A percentile compares a stretch with the other conserved stretches of the same genome.
phyloP scores from a whole-genome alignment of 768 basidiomycete species.

The Calvatia gigantea region DNA sequence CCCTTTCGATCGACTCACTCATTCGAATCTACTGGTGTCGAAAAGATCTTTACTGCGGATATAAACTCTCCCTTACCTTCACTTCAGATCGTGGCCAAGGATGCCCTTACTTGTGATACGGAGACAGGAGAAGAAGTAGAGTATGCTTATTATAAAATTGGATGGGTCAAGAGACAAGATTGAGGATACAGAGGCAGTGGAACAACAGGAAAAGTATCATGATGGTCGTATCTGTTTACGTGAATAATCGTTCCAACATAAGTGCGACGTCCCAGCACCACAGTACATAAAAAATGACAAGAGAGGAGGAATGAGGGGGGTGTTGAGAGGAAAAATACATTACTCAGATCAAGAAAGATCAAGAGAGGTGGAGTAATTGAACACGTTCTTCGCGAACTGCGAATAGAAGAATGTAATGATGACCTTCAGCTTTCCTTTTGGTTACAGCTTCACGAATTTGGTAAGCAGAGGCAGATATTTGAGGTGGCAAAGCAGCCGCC shows the following conservation, averaged over 20 bases:
- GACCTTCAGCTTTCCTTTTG: slow-evolving; percentile 62
- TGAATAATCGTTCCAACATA: not conserved
- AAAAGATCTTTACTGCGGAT: slow-evolving; percentile 43
- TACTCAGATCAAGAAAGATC: not conserved
- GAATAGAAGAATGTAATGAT: slow-evolving; percentile 59
- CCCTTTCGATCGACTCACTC: slow-evolving; percentile 66
- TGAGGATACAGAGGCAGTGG: not conserved
- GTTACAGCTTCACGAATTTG: slow-evolving; percentile 65
- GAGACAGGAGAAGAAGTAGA: slow-evolving; percentile 50
- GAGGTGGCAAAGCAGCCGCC: slow-evolving; percentile 48
- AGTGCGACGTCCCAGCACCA: not conserved
- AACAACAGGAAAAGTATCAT: slow-evolving; percentile 7
- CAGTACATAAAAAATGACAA: not conserved
- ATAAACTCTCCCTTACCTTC: not conserved
- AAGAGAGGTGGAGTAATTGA: slow-evolving; percentile 49
- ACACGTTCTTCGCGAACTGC: slow-evolving; percentile 67
- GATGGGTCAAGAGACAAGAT: slow-evolving; percentile 41
- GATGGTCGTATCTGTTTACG: not conserved
- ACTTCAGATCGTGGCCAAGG: slow-evolving; percentile 30
- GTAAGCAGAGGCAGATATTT: slow-evolving; percentile 57
- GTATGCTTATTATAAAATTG: slow-evolving; percentile 71
- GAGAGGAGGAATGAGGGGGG: not conserved
- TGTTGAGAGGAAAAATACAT: not conserved
- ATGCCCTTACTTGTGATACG: slow-evolving; percentile 53
- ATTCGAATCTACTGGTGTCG: slow-evolving; percentile 55